phyloP scores from a whole-genome alignment of 495 filamentous ascomycete species.

The Tuber umbilicatum region DNA sequence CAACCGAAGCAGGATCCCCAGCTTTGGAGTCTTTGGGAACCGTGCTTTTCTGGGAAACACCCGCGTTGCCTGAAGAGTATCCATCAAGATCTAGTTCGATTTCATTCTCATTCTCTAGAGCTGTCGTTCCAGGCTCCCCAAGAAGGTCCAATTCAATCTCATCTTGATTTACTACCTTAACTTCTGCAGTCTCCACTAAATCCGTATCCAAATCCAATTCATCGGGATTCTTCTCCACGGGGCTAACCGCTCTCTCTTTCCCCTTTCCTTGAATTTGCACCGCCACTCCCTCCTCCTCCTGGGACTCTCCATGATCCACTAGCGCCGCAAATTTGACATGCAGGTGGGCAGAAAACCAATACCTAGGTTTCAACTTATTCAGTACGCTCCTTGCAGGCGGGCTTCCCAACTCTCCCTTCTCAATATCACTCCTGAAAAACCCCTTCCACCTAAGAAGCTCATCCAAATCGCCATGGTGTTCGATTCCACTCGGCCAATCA shows the following conservation, averaged over 20 bases:
- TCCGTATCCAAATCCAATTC: slow-evolving; percentile 36
- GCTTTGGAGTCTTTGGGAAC: slow-evolving; percentile 57
- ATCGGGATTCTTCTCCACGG: slow-evolving; percentile 25
- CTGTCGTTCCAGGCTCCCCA: slow-evolving; percentile 4
- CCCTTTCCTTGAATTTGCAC: not conserved
- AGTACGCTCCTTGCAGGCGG: slow-evolving; percentile 69
- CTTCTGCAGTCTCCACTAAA: slow-evolving; percentile 8
- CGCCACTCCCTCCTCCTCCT: slow-evolving; percentile 31
- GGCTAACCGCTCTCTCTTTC: not conserved
- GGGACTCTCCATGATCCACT: slow-evolving; percentile 51
- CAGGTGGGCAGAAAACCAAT: slow-evolving; percentile 93
- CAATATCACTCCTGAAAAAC: slow-evolving; percentile 66
- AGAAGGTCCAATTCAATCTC: slow-evolving; percentile 42
- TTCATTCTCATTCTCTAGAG: slow-evolving; percentile 47
- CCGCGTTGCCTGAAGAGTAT: slow-evolving; percentile 39
- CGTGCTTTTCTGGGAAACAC: slow-evolving; percentile 23
- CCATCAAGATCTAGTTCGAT: slow-evolving; percentile 55
- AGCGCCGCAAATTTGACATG: slow-evolving; percentile 77
- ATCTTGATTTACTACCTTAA: slow-evolving; percentile 44
- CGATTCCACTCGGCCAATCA: slow-evolving; percentile 84
- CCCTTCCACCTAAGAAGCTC: slow-evolving; percentile 63
- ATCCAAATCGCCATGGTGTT: slow-evolving; percentile 60
- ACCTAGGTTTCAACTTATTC: slow-evolving; percentile 67
- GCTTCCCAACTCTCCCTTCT: slow-evolving; percentile 65
- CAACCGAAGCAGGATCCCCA: slow-evolving; percentile 62